Base-by-base conservation (phyloP, 306 rosid species). In the Arachis hypogaea region DNA sequence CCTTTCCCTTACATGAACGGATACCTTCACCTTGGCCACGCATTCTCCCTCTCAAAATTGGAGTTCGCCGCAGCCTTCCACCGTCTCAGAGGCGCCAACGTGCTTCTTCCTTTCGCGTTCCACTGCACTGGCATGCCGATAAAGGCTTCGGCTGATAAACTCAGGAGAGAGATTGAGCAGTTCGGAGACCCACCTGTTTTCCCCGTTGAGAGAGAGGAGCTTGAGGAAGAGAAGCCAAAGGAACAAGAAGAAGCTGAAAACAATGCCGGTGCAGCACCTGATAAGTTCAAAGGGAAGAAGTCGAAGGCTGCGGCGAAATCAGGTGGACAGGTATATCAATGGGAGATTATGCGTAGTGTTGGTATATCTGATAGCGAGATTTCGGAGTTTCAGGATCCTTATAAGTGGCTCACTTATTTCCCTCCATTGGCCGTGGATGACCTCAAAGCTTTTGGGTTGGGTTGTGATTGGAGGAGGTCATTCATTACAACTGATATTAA, bases 91-190 rank as follows among this genome's bases (percentile, higher is more conserved):
- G 98, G 98, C 10, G 94, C 97, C 43, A 91, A 91, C 49, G 98
- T 94, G 42, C 85, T 94, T 4, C 74, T 91, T 9, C 98, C 98
- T 7, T 94, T 94, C 12, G 96, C 83, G 22, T 94, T 94, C 68
- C 98, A 94, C 63, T 94, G 98, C 89, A 94, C 98, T 0, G 98
- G 98, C 63, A 89, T 94, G 98, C 98, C 98, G 0, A 91, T 94
- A 79, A 94, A 94, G 72, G 98, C 98, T 43, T 89, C 97, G 0
- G 97, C 98, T 0, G 98, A 94, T 82, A 94, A 94, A 51, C 88
- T 94, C 46, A 86, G 87, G 1, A 81, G 97, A 51, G 98, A 93
- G 81, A 87, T 93, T 46, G 80, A 85, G 10, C 66, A 73, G 44
- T 91, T 88, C 69, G 98, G 97, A 9, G 65, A 89, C 49, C 96